Evolutionary conservation across 2,329 filamentous ascomycete genomes (phyloP).

Genomic region (Endoconidiophora polonica): DNA sequence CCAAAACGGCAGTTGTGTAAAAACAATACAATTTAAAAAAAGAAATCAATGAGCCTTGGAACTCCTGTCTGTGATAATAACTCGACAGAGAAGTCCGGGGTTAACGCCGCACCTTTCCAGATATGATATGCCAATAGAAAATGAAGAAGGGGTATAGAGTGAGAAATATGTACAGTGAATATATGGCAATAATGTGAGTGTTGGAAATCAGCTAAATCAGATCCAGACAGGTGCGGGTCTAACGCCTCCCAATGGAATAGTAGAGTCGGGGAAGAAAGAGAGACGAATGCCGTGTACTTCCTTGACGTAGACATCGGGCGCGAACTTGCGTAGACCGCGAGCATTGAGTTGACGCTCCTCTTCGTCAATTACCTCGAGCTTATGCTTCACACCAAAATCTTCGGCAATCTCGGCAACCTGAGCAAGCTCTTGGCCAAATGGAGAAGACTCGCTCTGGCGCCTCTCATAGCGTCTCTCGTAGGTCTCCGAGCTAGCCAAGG

Average conservation of each 20-base stretch:
- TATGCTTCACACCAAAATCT: conserved; percentile 54
- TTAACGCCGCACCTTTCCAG: too few relatives aligned
- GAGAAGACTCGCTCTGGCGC: conserved; percentile 35
- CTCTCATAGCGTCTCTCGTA: conserved; percentile 20
- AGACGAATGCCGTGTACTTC: conserved; percentile 59
- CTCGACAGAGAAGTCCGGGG: too few relatives aligned
- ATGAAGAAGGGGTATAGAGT: neutral
- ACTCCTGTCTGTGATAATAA: neutral
- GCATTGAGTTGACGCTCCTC: conserved; percentile 54
- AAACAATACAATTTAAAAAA: neutral
- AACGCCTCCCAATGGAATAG: conserved; percentile 5
- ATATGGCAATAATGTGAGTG: neutral
- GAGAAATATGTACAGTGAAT: conserved; percentile 3
- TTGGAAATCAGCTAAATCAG: conserved; percentile 16
- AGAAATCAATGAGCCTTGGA: neutral
- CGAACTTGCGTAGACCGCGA: conserved; percentile 56
- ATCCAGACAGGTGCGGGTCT: conserved; percentile 31
- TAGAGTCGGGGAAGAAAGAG: conserved; percentile 35
- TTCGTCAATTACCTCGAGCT: conserved; percentile 48
- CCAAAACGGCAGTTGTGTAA: neutral
- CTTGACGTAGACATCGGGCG: conserved; percentile 65
- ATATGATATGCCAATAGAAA: too few relatives aligned
- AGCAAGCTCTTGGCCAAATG: conserved; percentile 78
- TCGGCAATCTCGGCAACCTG: conserved; percentile 88
- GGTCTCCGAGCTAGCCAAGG: conserved; percentile 20